Percentiles rank a stretch among this genome's conserved stretches.
These are phyloP conservation scores for Carex myosuroides DNA, from an alignment of 176 grass and related monocot species.

Conservation along the genomic window DNA sequence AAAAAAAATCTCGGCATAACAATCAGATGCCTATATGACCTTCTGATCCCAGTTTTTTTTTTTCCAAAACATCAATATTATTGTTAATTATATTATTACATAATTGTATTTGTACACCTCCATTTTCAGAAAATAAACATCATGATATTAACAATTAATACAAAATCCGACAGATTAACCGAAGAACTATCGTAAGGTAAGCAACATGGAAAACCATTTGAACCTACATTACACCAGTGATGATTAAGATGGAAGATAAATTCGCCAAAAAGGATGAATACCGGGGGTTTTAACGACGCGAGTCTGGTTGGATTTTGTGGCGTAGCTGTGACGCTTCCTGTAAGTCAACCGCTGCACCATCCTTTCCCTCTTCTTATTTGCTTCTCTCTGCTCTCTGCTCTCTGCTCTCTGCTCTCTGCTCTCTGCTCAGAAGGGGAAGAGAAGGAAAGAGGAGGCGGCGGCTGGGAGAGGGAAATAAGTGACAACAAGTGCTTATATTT, in stretches of 20 bases:
- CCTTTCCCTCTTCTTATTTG: constrained; percentile 10
- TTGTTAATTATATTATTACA: neutral
- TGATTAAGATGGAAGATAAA: neutral
- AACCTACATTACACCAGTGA: neutral
- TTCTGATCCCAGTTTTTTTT: neutral
- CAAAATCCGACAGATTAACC: neutral
- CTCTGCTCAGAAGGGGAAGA: neutral
- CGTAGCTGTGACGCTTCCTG: constrained; percentile 32
- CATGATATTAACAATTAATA: neutral
- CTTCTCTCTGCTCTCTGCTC: constrained; percentile 7
- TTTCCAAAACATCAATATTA: neutral
- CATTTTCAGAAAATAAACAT: no score
- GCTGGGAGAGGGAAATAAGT: neutral
- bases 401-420: constrained; percentile 11
- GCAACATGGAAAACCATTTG: neutral
- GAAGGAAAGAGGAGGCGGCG: constrained; percentile 4
- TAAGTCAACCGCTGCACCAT: constrained; percentile 70
- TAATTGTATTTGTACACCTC: neutral
- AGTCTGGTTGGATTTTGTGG: constrained; percentile 38
- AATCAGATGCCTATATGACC: neutral
- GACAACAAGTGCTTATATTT: neutral
- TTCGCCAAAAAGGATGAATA: neutral
- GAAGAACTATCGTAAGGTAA: neutral
- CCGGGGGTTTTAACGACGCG: constrained; percentile 34
- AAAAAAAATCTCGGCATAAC: neutral